Conservation (phyloP, 192 early-diverging fungal genomes). For the Polychytrium aggregatum region DNA sequence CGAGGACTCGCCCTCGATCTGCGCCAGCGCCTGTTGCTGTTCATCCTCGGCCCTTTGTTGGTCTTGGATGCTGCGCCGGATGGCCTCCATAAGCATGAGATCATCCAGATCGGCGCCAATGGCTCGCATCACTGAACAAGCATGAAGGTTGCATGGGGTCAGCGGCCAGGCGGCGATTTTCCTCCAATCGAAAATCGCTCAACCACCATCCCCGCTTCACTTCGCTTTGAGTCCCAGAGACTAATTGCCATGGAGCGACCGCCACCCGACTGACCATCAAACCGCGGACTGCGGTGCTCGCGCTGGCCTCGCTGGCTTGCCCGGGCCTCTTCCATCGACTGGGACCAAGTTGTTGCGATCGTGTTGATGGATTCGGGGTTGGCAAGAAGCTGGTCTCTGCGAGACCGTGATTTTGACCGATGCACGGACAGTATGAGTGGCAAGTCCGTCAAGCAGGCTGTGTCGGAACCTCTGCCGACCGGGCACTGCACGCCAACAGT, state of each 20-base stretch:
- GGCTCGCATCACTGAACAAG: constrained; percentile 38
- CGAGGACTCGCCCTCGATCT: too few relatives aligned
- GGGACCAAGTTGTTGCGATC: too few relatives aligned
- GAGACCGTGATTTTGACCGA: too few relatives aligned
- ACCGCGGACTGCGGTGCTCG: neutral
- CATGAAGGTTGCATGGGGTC: neutral
- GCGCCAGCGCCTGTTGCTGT: too few relatives aligned
- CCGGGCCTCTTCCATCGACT: too few relatives aligned
- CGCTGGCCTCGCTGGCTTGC: too few relatives aligned
- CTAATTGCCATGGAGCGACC: neutral
- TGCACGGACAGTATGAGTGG: too few relatives aligned
- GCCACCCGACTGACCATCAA: neutral
- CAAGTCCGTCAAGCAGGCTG: too few relatives aligned
- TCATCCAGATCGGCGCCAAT: constrained; percentile 84
- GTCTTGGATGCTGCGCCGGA: constrained; percentile 46
- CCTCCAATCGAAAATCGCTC: constrained; percentile 8
- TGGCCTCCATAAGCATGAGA: constrained; percentile 85
- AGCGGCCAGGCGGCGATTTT: constrained; percentile 4
- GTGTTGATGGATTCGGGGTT: too few relatives aligned
- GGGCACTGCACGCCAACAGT: too few relatives aligned
- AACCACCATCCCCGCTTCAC: neutral
- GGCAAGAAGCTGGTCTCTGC: too few relatives aligned
- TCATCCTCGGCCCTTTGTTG: neutral
- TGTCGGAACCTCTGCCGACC: too few relatives aligned
- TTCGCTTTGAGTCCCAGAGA: neutral